Evolutionary conservation across 2,329 filamentous ascomycete genomes (phyloP).

Genomic region (Raffaelea albimanens): DNA sequence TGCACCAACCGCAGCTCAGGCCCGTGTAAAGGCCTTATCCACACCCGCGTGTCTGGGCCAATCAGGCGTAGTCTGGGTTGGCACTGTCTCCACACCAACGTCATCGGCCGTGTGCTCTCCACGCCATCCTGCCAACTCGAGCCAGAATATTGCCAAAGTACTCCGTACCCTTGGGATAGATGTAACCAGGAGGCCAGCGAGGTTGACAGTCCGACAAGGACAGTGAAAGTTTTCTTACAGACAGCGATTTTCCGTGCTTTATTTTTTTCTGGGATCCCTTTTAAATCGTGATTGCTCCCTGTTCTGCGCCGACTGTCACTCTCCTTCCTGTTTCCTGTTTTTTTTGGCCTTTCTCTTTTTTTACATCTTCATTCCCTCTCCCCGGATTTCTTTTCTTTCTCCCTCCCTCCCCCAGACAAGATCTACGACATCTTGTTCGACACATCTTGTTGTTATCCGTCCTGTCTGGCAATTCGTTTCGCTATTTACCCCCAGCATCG

Average conservation of each 20-base stretch:
- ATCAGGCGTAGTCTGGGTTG: not conserved
- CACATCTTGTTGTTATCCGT: too few relatives aligned
- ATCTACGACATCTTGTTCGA: too few relatives aligned
- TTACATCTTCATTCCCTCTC: not conserved
- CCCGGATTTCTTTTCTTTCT: too few relatives aligned
- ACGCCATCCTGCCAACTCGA: too few relatives aligned
- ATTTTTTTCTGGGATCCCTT: not conserved
- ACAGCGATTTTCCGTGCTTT: not conserved
- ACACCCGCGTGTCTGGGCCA: not conserved
- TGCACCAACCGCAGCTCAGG: not conserved
- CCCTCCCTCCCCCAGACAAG: not conserved
- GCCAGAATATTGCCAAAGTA: too few relatives aligned
- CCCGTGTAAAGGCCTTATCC: not conserved
- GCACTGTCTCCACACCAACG: not conserved
- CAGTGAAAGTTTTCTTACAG: not conserved
- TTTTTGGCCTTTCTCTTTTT: not conserved
- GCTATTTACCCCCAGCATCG: too few relatives aligned
- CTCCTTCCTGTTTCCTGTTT: not conserved
- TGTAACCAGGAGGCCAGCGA: too few relatives aligned
- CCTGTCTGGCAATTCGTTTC: too few relatives aligned
- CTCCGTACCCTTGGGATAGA: too few relatives aligned
- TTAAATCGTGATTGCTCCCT: too few relatives aligned
- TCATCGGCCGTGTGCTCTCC: not conserved
- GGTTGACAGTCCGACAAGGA: not conserved
- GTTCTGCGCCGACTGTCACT: too few relatives aligned